phyloP scores from a whole-genome alignment of 1,139 yeast genomes.

The Nakaseomyces kungkrabaensis region DNA sequence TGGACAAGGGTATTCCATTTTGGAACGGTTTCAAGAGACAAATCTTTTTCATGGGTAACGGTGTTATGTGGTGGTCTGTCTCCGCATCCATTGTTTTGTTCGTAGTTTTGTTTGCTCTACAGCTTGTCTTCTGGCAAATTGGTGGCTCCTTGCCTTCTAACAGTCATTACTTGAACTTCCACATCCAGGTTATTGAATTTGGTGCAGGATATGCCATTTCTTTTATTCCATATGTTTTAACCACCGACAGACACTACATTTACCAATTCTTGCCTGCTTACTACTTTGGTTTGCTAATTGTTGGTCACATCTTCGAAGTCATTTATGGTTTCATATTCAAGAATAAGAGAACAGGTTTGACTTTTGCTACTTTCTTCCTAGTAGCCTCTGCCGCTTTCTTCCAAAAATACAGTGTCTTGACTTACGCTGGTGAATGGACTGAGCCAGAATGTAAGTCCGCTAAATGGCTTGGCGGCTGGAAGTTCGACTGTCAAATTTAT shows the following conservation, averaged over 20 bases:
- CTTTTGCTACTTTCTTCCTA: slow-evolving; percentile 16
- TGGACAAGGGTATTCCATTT: slow-evolving; percentile 88
- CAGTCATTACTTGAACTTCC: slow-evolving; percentile 58
- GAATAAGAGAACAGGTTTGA: slow-evolving; percentile 6
- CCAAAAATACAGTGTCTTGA: slow-evolving; percentile 57
- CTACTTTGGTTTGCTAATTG: slow-evolving; percentile 76
- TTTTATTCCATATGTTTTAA: slow-evolving; percentile 77
- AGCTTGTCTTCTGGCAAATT: slow-evolving; percentile 68
- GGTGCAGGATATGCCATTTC: slow-evolving; percentile 78
- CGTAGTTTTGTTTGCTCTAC: slow-evolving; percentile 41
- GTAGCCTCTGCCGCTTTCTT: slow-evolving; percentile 47
- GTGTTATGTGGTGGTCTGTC: slow-evolving; percentile 83
- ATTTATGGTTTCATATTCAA: slow-evolving; percentile 40
- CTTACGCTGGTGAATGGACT: slow-evolving; percentile 82
- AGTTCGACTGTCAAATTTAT: slow-evolving; percentile 56
- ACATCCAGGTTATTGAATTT: slow-evolving; percentile 57
- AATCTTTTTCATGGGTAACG: slow-evolving; percentile 84
- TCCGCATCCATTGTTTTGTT: slow-evolving; percentile 50
- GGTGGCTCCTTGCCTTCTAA: slow-evolving; percentile 43
- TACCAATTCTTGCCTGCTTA: slow-evolving; percentile 90
- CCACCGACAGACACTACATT: slow-evolving; percentile 89
- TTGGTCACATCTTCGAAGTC: slow-evolving; percentile 75
- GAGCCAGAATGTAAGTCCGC: slow-evolving; percentile 51
- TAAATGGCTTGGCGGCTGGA: slow-evolving; percentile 63
- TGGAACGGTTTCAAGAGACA: slow-evolving; percentile 75